Percentiles rank a stretch among this genome's conserved stretches.
These are phyloP conservation scores for Chaetomium strumarium DNA, from an alignment of 2,329 filamentous ascomycete genomes.

Conservation along the genomic window DNA sequence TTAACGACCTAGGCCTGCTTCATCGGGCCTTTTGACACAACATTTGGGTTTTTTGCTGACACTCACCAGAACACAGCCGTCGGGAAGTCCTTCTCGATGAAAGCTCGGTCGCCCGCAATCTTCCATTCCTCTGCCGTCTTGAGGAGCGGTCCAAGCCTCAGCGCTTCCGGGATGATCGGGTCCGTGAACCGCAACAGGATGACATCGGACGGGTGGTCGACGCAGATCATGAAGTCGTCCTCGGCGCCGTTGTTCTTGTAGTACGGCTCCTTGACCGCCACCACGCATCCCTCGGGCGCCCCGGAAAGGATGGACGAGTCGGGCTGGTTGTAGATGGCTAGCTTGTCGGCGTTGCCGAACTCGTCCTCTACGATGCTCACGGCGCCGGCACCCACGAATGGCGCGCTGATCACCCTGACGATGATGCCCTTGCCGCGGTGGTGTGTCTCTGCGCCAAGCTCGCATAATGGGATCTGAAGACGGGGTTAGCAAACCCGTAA, in stretches of 20 bases:
- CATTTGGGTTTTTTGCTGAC: not conserved
- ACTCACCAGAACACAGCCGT: slow-evolving; percentile 31
- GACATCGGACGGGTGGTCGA: slow-evolving; percentile 33
- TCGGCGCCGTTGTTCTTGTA: slow-evolving; percentile 29
- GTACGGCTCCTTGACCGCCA: slow-evolving; percentile 35
- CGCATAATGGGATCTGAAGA: slow-evolving; percentile 27
- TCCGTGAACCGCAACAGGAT: slow-evolving; percentile 29
- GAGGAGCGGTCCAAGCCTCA: slow-evolving; percentile 21
- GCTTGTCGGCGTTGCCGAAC: slow-evolving; percentile 32
- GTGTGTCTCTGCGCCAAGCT: slow-evolving; percentile 30
- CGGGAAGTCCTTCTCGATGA: slow-evolving; percentile 30
- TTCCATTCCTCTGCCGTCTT: slow-evolving; percentile 23
- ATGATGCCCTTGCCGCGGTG: slow-evolving; percentile 31
- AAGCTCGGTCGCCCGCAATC: slow-evolving; percentile 25
- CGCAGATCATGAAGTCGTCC: slow-evolving; percentile 31
- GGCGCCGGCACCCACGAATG: slow-evolving; percentile 30
- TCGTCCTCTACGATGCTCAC: slow-evolving; percentile 34
- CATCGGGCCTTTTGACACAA: too few species aligned
- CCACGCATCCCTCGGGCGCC: slow-evolving; percentile 29
- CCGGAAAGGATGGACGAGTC: slow-evolving; percentile 31
- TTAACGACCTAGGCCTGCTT: too few species aligned
- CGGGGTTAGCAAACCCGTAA: not conserved
- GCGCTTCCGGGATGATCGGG: slow-evolving; percentile 28
- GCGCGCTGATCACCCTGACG: slow-evolving; percentile 29
- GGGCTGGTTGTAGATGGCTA: slow-evolving; percentile 35